A percentile compares a stretch with the other conserved stretches of the same genome.
These are phyloP conservation scores for Trematosphaeria pertusa DNA, from an alignment of 2,329 filamentous ascomycete species.

Conservation along the genomic window DNA sequence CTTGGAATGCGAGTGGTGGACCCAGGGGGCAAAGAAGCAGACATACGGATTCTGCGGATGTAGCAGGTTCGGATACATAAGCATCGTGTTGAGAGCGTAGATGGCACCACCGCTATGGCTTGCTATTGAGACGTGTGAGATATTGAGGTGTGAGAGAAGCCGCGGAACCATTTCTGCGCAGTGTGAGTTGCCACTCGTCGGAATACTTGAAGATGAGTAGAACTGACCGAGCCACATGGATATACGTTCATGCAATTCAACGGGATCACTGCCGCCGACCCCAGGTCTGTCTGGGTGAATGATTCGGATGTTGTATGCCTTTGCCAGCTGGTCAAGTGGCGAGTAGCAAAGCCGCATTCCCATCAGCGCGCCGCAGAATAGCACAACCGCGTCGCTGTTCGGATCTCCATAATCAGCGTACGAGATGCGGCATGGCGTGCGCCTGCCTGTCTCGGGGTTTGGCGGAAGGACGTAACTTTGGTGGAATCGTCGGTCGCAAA, in stretches of 20 bases:
- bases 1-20: constrained; percentile 37
- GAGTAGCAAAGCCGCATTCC: constrained; percentile 32
- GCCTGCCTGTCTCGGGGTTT: constrained; percentile 23
- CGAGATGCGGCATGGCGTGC: constrained; percentile 30
- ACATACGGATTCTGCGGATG: constrained; percentile 35
- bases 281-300: constrained; percentile 40
- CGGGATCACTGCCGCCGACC: constrained; percentile 35
- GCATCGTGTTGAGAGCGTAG: constrained; percentile 38
- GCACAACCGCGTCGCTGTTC: constrained; percentile 34
- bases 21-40: constrained; percentile 42
- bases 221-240: constrained; percentile 35
- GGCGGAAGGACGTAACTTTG: constrained; percentile 29
- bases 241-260: constrained; percentile 31
- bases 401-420: constrained; percentile 40
- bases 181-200: not conserved
- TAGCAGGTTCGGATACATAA: constrained; percentile 34
- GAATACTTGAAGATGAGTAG: not conserved
- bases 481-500: constrained; percentile 40
- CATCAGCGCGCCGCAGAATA: constrained; percentile 40
- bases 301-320: constrained; percentile 33
- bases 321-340: constrained; percentile 36
- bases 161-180: constrained; percentile 36
- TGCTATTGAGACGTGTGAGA: constrained; percentile 39
- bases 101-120: constrained; percentile 42
- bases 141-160: constrained; percentile 35